Conservation (phyloP, 768 basidiomycete species). For the Termitomyces sp. region DNA sequence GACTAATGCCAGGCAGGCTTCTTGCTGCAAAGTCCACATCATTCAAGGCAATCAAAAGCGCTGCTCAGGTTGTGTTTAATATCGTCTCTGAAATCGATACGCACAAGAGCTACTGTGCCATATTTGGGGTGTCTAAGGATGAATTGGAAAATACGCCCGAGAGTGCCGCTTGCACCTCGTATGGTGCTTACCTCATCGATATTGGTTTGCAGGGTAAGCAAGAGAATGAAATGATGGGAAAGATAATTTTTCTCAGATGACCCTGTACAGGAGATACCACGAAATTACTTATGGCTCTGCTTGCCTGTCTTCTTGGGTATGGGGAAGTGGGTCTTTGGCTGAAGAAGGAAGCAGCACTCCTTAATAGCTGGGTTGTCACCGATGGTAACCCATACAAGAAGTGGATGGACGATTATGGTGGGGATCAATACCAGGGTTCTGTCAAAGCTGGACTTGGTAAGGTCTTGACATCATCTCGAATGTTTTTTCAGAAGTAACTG, state of each 20-base stretch:
- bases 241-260: background rate
- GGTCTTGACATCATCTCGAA: slow-evolving; percentile 21
- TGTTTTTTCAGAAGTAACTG: background rate
- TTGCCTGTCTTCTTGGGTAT: slow-evolving; percentile 87
- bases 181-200: slow-evolving; percentile 85
- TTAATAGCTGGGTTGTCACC: slow-evolving; percentile 53
- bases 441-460: slow-evolving; percentile 73
- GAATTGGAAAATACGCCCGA: slow-evolving; percentile 66
- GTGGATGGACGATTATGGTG: slow-evolving; percentile 83
- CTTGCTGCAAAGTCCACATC: slow-evolving; percentile 75
- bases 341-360: slow-evolving; percentile 47
- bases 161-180: slow-evolving; percentile 73
- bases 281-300: slow-evolving; percentile 75
- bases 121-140: slow-evolving; percentile 63
- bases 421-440: slow-evolving; percentile 66
- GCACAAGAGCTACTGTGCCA: slow-evolving; percentile 68
- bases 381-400: slow-evolving; percentile 71
- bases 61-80: slow-evolving; percentile 61
- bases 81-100: slow-evolving; percentile 69
- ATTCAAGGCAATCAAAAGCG: slow-evolving; percentile 59
- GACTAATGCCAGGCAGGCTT: slow-evolving; percentile 41
- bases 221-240: background rate
- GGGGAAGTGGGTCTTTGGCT: slow-evolving; percentile 91
- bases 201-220: slow-evolving; percentile 63
- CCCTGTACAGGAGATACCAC: slow-evolving; percentile 56